A percentile compares a stretch with the other conserved stretches of the same genome.
phyloP scores from a whole-genome alignment of 495 filamentous ascomycete genomes.

The Friedmanniomyces endolithicus region DNA sequence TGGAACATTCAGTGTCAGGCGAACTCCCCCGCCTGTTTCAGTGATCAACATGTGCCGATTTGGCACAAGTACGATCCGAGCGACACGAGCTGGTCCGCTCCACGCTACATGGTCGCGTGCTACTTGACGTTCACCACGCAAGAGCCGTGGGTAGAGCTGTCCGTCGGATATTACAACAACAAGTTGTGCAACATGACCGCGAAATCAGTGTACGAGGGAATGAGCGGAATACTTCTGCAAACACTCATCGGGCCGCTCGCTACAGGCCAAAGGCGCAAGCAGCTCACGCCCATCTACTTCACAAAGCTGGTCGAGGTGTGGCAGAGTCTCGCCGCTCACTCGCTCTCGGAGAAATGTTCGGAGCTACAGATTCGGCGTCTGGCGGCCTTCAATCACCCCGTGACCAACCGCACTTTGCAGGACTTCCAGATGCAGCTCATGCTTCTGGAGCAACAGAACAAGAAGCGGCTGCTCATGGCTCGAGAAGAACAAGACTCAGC shows the following conservation, averaged over 20 bases:
- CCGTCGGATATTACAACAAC: background rate
- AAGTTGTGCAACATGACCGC: background rate
- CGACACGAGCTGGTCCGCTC: background rate
- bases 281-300: background rate
- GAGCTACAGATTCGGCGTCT: background rate
- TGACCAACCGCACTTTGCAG: background rate
- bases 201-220: background rate
- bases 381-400: background rate
- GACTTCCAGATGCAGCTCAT: conserved; percentile 8
- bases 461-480: background rate
- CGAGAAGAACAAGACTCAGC: background rate
- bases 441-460: conserved; percentile 7
- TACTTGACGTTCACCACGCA: background rate
- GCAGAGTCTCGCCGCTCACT: background rate
- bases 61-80: background rate
- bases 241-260: background rate
- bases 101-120: background rate
- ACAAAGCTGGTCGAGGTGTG: background rate
- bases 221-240: background rate
- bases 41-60: background rate
- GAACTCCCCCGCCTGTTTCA: background rate
- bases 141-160: background rate
- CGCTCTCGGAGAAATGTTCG: background rate
- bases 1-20: background rate
- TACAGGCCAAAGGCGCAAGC: background rate